phyloP scores from a whole-genome alignment of 192 early-diverging fungal genomes.

The Backusella tarrabulga region DNA sequence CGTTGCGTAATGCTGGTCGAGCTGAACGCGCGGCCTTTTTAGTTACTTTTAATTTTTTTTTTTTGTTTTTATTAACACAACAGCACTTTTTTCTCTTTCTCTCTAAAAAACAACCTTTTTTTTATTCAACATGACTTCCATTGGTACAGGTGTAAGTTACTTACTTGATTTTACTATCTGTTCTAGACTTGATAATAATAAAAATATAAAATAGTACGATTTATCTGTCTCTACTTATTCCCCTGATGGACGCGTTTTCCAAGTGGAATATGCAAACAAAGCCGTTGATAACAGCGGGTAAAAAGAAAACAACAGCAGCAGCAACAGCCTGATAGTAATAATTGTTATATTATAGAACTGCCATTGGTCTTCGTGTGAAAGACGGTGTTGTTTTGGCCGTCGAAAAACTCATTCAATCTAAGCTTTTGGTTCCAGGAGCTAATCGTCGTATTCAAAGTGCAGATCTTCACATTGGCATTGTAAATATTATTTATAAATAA shows the following conservation, averaged over 20 bases:
- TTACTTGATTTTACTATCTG: background rate
- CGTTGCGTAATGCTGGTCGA: background rate
- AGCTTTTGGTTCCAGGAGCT: constrained; percentile 88
- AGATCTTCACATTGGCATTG: constrained; percentile 92
- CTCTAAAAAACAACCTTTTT: background rate
- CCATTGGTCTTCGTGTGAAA: constrained; percentile 90
- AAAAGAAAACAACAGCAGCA: background rate
- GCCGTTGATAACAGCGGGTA: constrained; percentile 99
- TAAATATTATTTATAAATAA: constrained; percentile 30
- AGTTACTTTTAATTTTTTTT: background rate
- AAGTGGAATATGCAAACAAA: constrained; percentile 98
- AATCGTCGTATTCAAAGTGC: constrained; percentile 93
- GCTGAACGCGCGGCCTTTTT: constrained; percentile 15
- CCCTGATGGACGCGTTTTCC: constrained; percentile 98
- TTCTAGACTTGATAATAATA: constrained; percentile 14
- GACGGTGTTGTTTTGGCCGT: constrained; percentile 97
- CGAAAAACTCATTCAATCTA: constrained; percentile 93
- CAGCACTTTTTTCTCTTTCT: background rate
- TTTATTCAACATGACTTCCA: constrained; percentile 64
- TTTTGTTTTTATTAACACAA: background rate
- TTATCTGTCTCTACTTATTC: constrained; percentile 98
- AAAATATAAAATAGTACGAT: constrained; percentile 74
- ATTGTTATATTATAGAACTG: constrained; percentile 59
- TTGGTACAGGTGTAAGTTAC: constrained; percentile 84
- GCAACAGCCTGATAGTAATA: background rate